Percentiles rank a stretch among this genome's conserved stretches.
These are phyloP conservation scores for Asclepias syriaca DNA, from an alignment of 257 asterid species.

Conservation along the genomic window DNA sequence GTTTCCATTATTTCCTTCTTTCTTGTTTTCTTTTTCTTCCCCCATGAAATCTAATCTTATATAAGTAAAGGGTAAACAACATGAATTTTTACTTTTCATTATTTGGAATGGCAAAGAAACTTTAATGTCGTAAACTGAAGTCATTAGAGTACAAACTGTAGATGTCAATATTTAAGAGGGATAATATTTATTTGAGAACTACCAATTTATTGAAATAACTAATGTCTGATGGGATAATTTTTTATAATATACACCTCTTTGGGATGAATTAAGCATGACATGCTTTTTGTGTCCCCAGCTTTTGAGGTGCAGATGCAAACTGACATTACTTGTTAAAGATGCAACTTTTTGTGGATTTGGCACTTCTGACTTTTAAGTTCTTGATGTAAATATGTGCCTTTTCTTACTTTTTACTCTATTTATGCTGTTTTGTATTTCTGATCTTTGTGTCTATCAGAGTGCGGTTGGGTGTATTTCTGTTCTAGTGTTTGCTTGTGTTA, in stretches of 20 bases:
- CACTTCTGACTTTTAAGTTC: not conserved
- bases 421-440: not conserved
- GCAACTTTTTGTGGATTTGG: not conserved
- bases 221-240: not conserved
- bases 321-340: not conserved
- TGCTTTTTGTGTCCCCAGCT: not conserved
- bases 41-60: not conserved
- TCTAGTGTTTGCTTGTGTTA: not conserved
- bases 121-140: not conserved
- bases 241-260: not conserved
- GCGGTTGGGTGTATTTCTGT: not conserved
- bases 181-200: not conserved
- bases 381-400: not conserved
- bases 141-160: not conserved
- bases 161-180: not conserved
- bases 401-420: not conserved
- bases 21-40: not conserved
- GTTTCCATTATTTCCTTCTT: not conserved
- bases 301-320: not conserved
- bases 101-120: not conserved
- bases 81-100: not conserved
- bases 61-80: not conserved
- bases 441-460: not conserved
- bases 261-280: not conserved
- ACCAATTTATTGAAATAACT: not conserved